Percentiles rank a stretch among this genome's conserved stretches.
These are phyloP conservation scores for Lichina pygmaea DNA, from an alignment of 495 filamentous ascomycete genomes.

Conservation along the genomic window DNA sequence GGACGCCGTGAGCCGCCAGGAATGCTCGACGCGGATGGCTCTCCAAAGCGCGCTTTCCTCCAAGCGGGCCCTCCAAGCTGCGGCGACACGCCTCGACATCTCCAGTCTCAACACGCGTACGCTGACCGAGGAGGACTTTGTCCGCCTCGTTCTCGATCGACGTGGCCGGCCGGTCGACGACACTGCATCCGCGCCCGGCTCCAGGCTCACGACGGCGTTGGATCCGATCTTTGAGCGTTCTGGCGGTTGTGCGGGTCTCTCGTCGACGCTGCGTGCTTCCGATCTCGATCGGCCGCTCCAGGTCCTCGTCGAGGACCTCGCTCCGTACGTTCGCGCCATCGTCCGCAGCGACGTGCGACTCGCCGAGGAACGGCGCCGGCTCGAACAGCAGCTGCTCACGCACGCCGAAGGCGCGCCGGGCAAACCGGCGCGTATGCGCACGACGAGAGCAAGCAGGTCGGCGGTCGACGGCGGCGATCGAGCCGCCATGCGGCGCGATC, in stretches of 20 bases:
- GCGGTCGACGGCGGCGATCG: slow-evolving; percentile 62
- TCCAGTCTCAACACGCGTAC: neutral
- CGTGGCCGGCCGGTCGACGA: neutral
- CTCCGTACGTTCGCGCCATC: slow-evolving; percentile 62
- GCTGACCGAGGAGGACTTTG: neutral
- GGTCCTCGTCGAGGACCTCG: slow-evolving; percentile 45
- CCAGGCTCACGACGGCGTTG: slow-evolving; percentile 12
- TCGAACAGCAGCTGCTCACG: slow-evolving; percentile 32
- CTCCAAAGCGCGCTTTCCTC: neutral
- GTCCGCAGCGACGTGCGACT: slow-evolving; percentile 45
- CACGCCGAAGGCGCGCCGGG: slow-evolving; percentile 18
- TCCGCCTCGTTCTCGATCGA: slow-evolving; percentile 7
- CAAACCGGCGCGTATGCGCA: slow-evolving; percentile 32
- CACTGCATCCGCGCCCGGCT: neutral
- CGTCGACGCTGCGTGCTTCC: slow-evolving; percentile 18
- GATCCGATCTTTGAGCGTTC: slow-evolving; percentile 13
- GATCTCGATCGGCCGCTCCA: slow-evolving; percentile 41
- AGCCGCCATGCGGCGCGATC: slow-evolving; percentile 40
- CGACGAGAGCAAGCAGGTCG: slow-evolving; percentile 51
- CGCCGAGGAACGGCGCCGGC: slow-evolving; percentile 30
- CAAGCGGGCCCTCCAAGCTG: slow-evolving; percentile 4
- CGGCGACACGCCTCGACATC: neutral
- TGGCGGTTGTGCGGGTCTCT: slow-evolving; percentile 1
- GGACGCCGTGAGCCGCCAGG: neutral
- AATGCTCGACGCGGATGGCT: neutral